Base-by-base conservation (phyloP, 1,139 yeast species). In the Dujonia santamariae region DNA sequence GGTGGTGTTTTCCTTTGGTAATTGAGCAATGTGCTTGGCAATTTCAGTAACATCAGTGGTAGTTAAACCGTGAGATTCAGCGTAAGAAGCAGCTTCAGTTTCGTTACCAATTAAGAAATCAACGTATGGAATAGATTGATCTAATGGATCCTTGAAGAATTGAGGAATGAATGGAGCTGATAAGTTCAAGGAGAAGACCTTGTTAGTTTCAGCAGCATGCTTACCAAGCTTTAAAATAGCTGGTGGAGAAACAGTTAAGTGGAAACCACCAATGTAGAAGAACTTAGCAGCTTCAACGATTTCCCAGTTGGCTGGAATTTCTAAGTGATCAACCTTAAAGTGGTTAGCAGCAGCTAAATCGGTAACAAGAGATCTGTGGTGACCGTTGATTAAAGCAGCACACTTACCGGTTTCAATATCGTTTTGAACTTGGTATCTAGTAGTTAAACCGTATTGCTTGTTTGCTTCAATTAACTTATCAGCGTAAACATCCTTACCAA, bases 261-360 rank as follows among this genome's bases (percentile, higher is more conserved):
- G 98, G 86, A 83, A 92, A 19, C 98, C 98, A 55, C 97, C 98
- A 55, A 92, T 85, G 75, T 92, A 92, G 72, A 68, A 92, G 56
- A 69, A 75, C 61, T 81, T 72, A 43, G 95, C 97, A 36, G 69
- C 72, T 65, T 86, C 87, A 40, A 92, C 96, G 41, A 74, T 67
- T 46, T 67, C 68, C 97, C 97, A 90, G 75, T 90, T 87, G 66
- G 85, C 95, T 45, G 95, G 86, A 56, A 77, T 76, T 57, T 86
- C 80, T 57, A 92, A 76, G 63, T 94, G 98, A 39, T 78, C 78
- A 36, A 92, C 81, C 58, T 83, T 85, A 80, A 90, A 94, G 64
- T 87, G 95, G 74, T 92, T 92, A 49, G 98, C 98, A 50, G 99
- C 99, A 53, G 86, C 97, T 53, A 92, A 77, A 58, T 94, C 97